Percentiles rank a stretch among this genome's conserved stretches.
Conservation (phyloP, 352 stramenopile species). For the Globisporangium okanoganense region DNA sequence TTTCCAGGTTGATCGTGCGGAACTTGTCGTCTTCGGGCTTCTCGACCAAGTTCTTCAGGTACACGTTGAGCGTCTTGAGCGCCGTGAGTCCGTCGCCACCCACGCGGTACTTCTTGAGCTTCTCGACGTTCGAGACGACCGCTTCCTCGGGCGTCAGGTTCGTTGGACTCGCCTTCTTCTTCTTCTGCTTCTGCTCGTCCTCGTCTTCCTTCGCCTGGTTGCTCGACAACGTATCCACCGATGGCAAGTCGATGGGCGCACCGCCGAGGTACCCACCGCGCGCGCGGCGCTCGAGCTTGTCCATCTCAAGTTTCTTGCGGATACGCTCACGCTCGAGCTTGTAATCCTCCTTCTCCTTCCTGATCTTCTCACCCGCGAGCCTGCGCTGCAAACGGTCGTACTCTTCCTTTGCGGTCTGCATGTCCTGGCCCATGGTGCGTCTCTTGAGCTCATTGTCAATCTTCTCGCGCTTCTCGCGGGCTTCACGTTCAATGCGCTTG, state of each 20-base stretch:
- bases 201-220: slow-evolving; percentile 15
- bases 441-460: slow-evolving; percentile 71
- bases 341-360: slow-evolving; percentile 87
- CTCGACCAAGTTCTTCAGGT: slow-evolving; percentile 85
- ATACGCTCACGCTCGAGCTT: slow-evolving; percentile 88
- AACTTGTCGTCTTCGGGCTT: slow-evolving; percentile 90
- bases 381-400: slow-evolving; percentile 80
- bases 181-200: slow-evolving; percentile 20
- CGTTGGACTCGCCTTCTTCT: slow-evolving; percentile 37
- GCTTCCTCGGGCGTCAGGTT: slow-evolving; percentile 59
- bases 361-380: slow-evolving; percentile 74
- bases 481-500: slow-evolving; percentile 74
- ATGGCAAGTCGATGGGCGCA: slow-evolving; percentile 50
- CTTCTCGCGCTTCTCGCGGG: slow-evolving; percentile 72
- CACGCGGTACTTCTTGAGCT: slow-evolving; percentile 85
- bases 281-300: slow-evolving; percentile 88
- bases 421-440: slow-evolving; percentile 68
- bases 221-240: slow-evolving; percentile 22
- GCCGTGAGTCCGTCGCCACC: slow-evolving; percentile 75
- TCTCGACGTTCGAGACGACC: slow-evolving; percentile 66
- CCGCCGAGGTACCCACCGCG: slow-evolving; percentile 78
- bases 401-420: slow-evolving; percentile 75
- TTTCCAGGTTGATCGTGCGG: slow-evolving; percentile 88
- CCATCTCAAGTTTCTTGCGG: slow-evolving; percentile 85
- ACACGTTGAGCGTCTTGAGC: slow-evolving; percentile 83